Conservation (phyloP, 2,329 filamentous ascomycete genomes). For the Trichoderma brevicompactum region DNA sequence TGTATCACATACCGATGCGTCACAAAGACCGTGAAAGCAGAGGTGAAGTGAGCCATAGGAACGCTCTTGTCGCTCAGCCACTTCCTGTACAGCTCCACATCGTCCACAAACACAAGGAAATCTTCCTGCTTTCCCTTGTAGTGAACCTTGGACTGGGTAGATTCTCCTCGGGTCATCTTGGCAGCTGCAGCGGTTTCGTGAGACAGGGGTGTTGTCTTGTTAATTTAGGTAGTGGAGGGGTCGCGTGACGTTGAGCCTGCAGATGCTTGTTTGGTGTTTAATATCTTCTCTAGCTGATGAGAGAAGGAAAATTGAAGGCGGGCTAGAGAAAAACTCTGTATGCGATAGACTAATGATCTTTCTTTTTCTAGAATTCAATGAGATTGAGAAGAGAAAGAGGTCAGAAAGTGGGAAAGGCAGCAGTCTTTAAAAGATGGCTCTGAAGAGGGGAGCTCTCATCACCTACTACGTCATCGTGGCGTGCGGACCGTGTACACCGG, state of each 20-base stretch:
- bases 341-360: not conserved
- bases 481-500: constrained; percentile 16
- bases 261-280: constrained; percentile 27
- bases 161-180: constrained; percentile 74
- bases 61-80: constrained; percentile 82
- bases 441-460: constrained; percentile 23
- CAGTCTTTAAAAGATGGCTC: constrained; percentile 21
- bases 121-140: constrained; percentile 72
- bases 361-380: constrained; percentile 16
- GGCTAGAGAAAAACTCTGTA: not conserved
- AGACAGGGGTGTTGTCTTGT: constrained; percentile 24
- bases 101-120: constrained; percentile 64
- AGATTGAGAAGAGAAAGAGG: constrained; percentile 19
- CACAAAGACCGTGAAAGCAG: constrained; percentile 84
- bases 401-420: constrained; percentile 19
- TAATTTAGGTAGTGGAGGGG: constrained; percentile 18
- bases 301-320: not conserved
- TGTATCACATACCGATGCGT: constrained; percentile 76
- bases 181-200: not conserved
- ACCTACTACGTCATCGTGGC: constrained; percentile 33
- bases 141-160: constrained; percentile 75
- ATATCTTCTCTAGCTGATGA: not conserved
- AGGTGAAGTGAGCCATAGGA: constrained; percentile 83
- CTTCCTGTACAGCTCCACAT: constrained; percentile 68
- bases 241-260: constrained; percentile 27